Conservation (phyloP, 306 rosid species). For the Fagus crenata region DNA sequence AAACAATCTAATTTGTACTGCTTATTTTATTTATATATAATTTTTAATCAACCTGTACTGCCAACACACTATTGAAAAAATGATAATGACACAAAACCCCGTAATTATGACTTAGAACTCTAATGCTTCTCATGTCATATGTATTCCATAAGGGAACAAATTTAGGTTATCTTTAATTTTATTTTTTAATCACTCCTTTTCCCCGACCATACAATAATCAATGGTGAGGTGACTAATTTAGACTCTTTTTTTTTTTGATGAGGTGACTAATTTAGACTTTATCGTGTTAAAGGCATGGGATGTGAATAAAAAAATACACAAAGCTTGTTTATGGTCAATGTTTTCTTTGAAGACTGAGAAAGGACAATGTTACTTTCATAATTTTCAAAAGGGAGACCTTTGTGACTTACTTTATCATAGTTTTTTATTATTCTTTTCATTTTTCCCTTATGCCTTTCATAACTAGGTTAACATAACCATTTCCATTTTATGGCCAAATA, state of each 20-base stretch:
- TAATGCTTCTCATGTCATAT: too few relatives aligned
- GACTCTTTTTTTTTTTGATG: background rate
- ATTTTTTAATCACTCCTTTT: background rate
- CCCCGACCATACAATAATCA: background rate
- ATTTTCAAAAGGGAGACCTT: background rate
- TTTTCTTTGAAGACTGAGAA: slow-evolving; percentile 37
- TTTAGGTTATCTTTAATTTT: too few relatives aligned
- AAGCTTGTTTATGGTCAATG: slow-evolving; percentile 28
- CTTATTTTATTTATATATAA: too few relatives aligned
- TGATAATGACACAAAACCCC: too few relatives aligned
- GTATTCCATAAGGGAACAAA: too few relatives aligned
- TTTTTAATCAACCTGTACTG: too few relatives aligned
- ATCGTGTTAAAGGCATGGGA: background rate
- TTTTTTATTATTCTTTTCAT: background rate
- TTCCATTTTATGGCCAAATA: too few relatives aligned
- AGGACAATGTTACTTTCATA: slow-evolving; percentile 12
- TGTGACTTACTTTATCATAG: slow-evolving; percentile 9
- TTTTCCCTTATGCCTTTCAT: background rate
- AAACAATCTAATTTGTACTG: too few relatives aligned
- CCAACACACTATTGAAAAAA: too few relatives aligned
- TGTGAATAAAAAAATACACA: slow-evolving; percentile 10
- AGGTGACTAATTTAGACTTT: slow-evolving; percentile 7
- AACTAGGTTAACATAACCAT: background rate
- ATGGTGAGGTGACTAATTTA: slow-evolving; percentile 10
- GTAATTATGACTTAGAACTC: too few relatives aligned